phyloP scores from a whole-genome alignment of 306 rosid species.

The Pyrus pyrifolia region DNA sequence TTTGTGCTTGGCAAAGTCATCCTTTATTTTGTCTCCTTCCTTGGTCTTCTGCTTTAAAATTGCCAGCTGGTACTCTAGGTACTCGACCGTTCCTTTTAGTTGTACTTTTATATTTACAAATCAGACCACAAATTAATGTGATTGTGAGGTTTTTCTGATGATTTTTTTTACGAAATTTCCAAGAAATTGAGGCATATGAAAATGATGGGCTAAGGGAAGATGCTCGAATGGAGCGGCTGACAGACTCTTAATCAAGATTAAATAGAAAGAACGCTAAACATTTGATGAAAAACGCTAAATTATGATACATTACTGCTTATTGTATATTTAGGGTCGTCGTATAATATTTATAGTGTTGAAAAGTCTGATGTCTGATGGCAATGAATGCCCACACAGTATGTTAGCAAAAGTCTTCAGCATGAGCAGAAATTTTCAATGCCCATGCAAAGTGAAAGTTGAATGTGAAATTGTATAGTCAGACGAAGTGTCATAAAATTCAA shows the following conservation, averaged over 20 bases:
- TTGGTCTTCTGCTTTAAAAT: not conserved
- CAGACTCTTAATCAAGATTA: not conserved
- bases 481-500: too few species aligned
- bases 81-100: not conserved
- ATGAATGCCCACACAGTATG: too few species aligned
- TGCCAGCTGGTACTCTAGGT: not conserved
- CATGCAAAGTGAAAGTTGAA: too few species aligned
- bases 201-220: not conserved
- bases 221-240: too few species aligned
- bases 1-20: not conserved
- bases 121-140: not conserved
- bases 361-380: too few species aligned
- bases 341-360: too few species aligned
- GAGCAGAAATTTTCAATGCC: too few species aligned
- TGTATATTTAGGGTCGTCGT: fast-evolving
- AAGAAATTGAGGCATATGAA: not conserved
- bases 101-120: not conserved
- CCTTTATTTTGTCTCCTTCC: not conserved
- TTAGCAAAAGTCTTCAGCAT: too few species aligned
- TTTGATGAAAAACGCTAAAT: too few species aligned
- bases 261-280: too few species aligned
- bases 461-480: too few species aligned
- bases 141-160: not conserved
- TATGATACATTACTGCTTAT: too few species aligned
- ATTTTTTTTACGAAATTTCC: not conserved